phyloP scores from a whole-genome alignment of 495 filamentous ascomycete genomes.

The Xylaria flabelliformis region DNA sequence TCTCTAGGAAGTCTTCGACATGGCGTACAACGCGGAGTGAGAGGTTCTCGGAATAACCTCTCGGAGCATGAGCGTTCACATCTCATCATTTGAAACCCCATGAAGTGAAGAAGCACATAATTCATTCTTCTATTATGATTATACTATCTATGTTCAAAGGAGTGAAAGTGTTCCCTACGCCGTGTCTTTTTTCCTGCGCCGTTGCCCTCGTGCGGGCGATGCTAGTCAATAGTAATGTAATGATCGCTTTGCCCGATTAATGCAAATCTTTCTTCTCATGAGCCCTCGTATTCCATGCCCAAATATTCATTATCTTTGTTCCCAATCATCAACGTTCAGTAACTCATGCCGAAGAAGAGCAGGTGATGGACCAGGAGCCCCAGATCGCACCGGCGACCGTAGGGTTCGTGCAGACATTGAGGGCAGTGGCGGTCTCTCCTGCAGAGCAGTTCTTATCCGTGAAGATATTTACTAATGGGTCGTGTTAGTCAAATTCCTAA shows the following conservation, averaged over 20 bases:
- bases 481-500: background rate
- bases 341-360: conserved; percentile 13
- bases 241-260: conserved; percentile 12
- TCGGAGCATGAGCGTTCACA: too few species aligned
- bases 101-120: background rate
- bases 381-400: conserved; percentile 15
- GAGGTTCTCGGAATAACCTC: too few species aligned
- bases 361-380: conserved; percentile 31
- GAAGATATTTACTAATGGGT: conserved; percentile 33
- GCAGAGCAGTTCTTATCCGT: conserved; percentile 29
- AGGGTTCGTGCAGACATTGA: conserved; percentile 22
- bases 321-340: background rate
- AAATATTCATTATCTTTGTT: background rate
- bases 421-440: background rate
- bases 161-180: conserved; percentile 8
- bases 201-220: conserved; percentile 24
- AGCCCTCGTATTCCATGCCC: background rate
- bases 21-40: background rate
- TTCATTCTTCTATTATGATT: conserved; percentile 17
- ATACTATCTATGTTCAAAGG: conserved; percentile 16
- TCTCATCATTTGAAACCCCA: background rate
- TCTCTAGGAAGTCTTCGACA: background rate
- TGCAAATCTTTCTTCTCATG: background rate
- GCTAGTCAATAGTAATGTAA: conserved; percentile 14
- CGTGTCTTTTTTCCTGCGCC: conserved; percentile 5